A percentile compares a stretch with the other conserved stretches of the same genome.
Conservation (phyloP, 768 basidiomycete species). For the Imleria badia region DNA sequence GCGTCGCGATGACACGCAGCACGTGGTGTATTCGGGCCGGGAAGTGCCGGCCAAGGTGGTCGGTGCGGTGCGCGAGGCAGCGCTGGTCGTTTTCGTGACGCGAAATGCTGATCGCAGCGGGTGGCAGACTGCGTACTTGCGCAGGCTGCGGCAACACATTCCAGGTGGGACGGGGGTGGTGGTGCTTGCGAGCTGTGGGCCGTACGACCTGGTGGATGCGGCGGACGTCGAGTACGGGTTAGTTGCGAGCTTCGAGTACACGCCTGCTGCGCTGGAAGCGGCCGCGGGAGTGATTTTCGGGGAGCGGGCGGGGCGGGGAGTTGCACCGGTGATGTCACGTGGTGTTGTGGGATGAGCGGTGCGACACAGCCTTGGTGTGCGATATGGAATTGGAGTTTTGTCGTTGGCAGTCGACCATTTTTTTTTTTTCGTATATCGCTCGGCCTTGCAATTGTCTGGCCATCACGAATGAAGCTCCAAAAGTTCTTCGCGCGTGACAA, state of each 20-base stretch:
- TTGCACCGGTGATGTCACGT: slow-evolving; percentile 25
- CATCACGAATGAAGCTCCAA: slow-evolving; percentile 47
- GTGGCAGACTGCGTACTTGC: slow-evolving; percentile 53
- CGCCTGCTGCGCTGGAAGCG: slow-evolving; percentile 47
- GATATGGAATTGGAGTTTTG: slow-evolving; percentile 8
- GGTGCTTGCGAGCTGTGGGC: slow-evolving; percentile 61
- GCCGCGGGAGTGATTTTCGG: slow-evolving; percentile 47
- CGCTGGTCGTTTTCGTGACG: slow-evolving; percentile 47
- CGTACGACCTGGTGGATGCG: slow-evolving; percentile 53
- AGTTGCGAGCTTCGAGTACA: slow-evolving; percentile 61
- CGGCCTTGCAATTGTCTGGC: background rate
- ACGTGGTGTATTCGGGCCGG: slow-evolving; percentile 44
- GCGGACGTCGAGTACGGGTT: slow-evolving; percentile 33
- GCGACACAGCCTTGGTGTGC: slow-evolving; percentile 21
- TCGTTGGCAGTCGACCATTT: background rate
- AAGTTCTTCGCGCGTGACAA: slow-evolving; percentile 59
- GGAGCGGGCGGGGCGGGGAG: slow-evolving; percentile 11
- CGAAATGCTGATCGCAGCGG: slow-evolving; percentile 51
- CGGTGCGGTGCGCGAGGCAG: background rate
- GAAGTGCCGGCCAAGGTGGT: slow-evolving; percentile 4
- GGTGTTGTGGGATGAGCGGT: slow-evolving; percentile 4
- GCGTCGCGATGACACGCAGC: slow-evolving; percentile 35
- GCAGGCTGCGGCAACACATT: slow-evolving; percentile 24
- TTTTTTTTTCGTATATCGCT: slow-evolving; percentile 1
- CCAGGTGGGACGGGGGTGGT: slow-evolving; percentile 36